Conservation (phyloP, 352 stramenopile species). For the Hyaloperonospora arabidopsidis region DNA sequence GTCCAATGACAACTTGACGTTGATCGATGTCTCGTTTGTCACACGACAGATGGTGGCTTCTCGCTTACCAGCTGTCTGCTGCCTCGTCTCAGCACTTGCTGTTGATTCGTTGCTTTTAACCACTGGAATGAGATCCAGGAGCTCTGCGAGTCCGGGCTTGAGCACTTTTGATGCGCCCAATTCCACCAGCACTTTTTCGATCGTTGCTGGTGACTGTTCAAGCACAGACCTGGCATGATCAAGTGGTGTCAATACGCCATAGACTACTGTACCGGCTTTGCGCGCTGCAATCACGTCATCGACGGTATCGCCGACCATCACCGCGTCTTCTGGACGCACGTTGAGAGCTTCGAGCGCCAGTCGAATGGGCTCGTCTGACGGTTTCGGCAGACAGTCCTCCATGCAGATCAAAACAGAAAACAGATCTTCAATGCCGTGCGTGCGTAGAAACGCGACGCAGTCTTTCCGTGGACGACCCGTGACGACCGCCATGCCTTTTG, state of each 20-base stretch:
- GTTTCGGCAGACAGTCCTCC: conserved; percentile 93
- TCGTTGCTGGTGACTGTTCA: conserved; percentile 40
- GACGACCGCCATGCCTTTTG: conserved; percentile 86
- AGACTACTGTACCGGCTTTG: conserved; percentile 53
- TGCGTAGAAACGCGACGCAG: conserved; percentile 89
- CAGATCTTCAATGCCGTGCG: conserved; percentile 74
- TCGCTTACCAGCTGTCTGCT: conserved; percentile 12
- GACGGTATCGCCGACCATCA: conserved; percentile 94
- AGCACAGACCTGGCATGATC: conserved; percentile 69
- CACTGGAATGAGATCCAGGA: conserved; percentile 71
- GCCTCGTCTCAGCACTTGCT: background rate
- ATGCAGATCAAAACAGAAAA: conserved; percentile 92
- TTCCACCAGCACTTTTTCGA: conserved; percentile 45
- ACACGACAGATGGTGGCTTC: conserved; percentile 53
- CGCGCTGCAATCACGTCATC: conserved; percentile 90
- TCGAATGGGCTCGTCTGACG: conserved; percentile 85
- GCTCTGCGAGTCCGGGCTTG: conserved; percentile 62
- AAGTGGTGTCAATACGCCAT: conserved; percentile 85
- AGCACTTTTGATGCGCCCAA: conserved; percentile 59
- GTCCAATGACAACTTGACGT: conserved; percentile 81
- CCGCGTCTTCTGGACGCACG: conserved; percentile 59
- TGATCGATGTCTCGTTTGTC: conserved; percentile 94
- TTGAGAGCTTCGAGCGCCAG: conserved; percentile 81
- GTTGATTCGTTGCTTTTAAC: conserved; percentile 1
- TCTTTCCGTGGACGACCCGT: conserved; percentile 90